Evolutionary conservation across 73 alveolate species (phyloP), one percentile per base, ranked within the genome.

Genomic region (Tetrahymena malaccensis): DNA sequence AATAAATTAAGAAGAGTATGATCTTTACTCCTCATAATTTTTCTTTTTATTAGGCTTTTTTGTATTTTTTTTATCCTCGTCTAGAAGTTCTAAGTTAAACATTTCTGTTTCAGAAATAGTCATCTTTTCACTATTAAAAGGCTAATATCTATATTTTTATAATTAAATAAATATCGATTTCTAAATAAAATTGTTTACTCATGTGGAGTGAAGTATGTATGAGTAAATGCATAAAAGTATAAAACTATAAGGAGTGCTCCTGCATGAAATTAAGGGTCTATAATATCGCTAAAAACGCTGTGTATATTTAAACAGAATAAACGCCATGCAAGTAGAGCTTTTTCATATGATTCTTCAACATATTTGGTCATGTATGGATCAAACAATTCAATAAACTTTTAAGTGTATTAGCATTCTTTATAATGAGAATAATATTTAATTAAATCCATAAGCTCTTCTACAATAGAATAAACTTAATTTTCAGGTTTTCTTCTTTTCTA

Each of bases 201-300:
- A 55, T n/a, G 94, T 9, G 97, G 97, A 31, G 58, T 95, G n/a
- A 95, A 95, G 55, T 95, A 95, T 33, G 97, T 95, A 70, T 95
- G 94, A 17, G 97, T 95, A 93, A 55, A 95, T 10, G 97, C 95
- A 93, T 85, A 85, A 50, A 95, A 70, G 33, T 95, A 95, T 10
- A 95, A 95, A n/a, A 95, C 57, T 21, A 95, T 21, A 7, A 94
- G 94, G 13, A 95, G 55, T 10, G 97, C 97, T 43, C 94, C 97
- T 31, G 70, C 55, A 89, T 95, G 97, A 43, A 95, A 95, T 38
- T 93, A 22, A 33, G 89, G 89, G 8, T 70, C 37, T 27, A 70
- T 31, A n/a, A 70, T 70, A 70, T 70, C 89, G 17, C 25, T 70
- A n/a, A 70, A 70, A 4, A n/a, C 37, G 3, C 40, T 27, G 31